Evolutionary conservation across 306 rosid genomes (phyloP), one percentile per base, ranked within the genome.

Genomic region (Clitoria ternatea): DNA sequence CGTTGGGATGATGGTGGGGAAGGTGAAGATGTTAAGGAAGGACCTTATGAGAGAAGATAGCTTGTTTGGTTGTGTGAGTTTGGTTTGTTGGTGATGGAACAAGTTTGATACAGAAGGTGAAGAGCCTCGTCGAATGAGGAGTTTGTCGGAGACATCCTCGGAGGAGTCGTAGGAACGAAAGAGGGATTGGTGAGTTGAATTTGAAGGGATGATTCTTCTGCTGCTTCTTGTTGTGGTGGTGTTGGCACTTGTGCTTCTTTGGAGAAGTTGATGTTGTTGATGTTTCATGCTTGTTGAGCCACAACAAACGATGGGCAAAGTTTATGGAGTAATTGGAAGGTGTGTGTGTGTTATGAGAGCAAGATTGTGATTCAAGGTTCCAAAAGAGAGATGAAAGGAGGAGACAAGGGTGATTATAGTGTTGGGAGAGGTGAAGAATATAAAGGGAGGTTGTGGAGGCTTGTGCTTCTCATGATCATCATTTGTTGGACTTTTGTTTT

Each of bases 391-490:
- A 35, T 55, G 52, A 19, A 22, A 22, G 63, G 53, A 7, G 82
- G 61, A 76, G 94, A 89, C 97, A 89, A 73, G 69, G 79, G 88
- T 85, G 91, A 92, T 90, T 66, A 88, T 88, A 42, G 82, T 87
- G 96, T 85, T 82, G 70, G 88, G 84, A 27, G 71, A 30, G 78
- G 49, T 54, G 76, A 79, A 40, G 77, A 80, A 84, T 86, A 84
- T 87, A 92, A 87, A 92, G 96, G 84, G 79, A 7, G 81, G 35
- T 66, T 39, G 76, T 84, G 96, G 85, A 87, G 83, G 89, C 65
- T 84, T 84, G 86, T 81, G 87, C 73, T 74, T 68, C 54, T 63
- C 32, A 80, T 81, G 53, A 90, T 90, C 76, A 85, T 80, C 53
- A 67, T 81, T 75, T 69, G 53, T 44, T 61, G 9, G 73, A 83